Percentiles rank a stretch among this genome's conserved stretches.
phyloP scores from a whole-genome alignment of 2,329 filamentous ascomycete genomes.

The Aspergillus amoenus region DNA sequence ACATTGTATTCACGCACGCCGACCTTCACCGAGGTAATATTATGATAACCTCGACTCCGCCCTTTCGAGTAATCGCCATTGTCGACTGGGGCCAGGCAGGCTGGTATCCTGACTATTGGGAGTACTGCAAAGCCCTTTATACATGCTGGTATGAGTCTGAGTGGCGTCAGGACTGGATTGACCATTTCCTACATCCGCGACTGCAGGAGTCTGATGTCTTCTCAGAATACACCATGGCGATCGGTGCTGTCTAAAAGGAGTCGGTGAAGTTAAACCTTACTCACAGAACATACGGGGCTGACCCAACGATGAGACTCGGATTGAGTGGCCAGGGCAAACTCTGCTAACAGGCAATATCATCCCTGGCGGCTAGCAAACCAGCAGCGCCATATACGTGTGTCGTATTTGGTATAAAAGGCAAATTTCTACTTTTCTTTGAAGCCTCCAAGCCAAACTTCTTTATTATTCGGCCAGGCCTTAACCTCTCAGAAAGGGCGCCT shows the following conservation, averaged over 20 bases:
- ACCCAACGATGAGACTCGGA: no score
- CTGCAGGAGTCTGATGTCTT: conserved; percentile 1
- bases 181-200: conserved; percentile 9
- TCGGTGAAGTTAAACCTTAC: no score
- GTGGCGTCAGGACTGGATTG: conserved; percentile 15
- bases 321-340: no score
- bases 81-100: conserved; percentile 34
- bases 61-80: conserved; percentile 24
- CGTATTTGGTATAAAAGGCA: no score
- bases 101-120: conserved; percentile 37
- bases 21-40: conserved; percentile 35
- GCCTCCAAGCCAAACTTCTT: no score
- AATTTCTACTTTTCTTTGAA: no score
- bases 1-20: conserved; percentile 35
- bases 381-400: no score
- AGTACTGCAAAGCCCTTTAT: conserved; percentile 33
- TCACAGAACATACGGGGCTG: no score
- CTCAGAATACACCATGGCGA: conserved; percentile 15
- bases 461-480: no score
- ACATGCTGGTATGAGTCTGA: conserved; percentile 19
- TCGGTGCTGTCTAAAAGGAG: background rate
- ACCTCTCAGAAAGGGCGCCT: no score
- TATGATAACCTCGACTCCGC: conserved; percentile 25
- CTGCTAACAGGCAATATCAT: no score
- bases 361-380: no score